Evolutionary conservation across 2,329 filamentous ascomycete species (phyloP), one percentile per base, ranked within the genome.

Genomic region (Colletotrichum sp.): DNA sequence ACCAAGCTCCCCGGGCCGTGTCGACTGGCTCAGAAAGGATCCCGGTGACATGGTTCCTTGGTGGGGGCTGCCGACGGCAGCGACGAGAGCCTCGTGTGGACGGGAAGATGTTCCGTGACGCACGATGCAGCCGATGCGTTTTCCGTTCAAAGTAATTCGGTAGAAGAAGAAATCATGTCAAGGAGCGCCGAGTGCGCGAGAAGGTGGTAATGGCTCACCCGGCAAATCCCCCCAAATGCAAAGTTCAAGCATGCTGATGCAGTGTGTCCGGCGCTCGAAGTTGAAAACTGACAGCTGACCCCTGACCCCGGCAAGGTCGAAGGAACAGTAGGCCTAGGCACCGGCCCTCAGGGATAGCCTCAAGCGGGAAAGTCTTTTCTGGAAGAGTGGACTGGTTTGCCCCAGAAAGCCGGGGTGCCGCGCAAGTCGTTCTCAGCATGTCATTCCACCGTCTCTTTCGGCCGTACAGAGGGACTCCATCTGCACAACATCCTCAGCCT

Each of bases 401-500:
- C 69, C 69, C 63, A 21, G 49, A 66, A 72, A 72, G 39, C 39
- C 30, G 63, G 73, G 73, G 57, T 60, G 59, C 70, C 32, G 69
- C 44, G 70, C 62, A 55, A 52, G 72, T 55, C 52, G 60, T 62
- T 28, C n/a, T 71, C 26, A 59, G 34, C 64, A 52, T 76, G 71
- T 36, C 57, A 62, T 68, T 39, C 57, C 59, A 39, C 28, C 24
- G 44, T 49, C 39, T 26, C 30, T 44, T n/a, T 68, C 34, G 68
- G 36, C 55, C 55, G 66, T 55, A 60, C 44, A 73, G 64, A 68
- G 55, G 59, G 18, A 30, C 32, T 52, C 44, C 70, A 69, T 73
- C 74, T 76, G 74, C 71, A 76, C 74, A 73, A 76, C 70, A 76
- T 73, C 64, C 59, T 52, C 64, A 63, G 63, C 59, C 64, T 64